A percentile compares a stretch with the other conserved stretches of the same genome.
These are phyloP conservation scores for Arxiozyma slooffiae DNA, from an alignment of 1,139 yeast species.

Conservation along the genomic window DNA sequence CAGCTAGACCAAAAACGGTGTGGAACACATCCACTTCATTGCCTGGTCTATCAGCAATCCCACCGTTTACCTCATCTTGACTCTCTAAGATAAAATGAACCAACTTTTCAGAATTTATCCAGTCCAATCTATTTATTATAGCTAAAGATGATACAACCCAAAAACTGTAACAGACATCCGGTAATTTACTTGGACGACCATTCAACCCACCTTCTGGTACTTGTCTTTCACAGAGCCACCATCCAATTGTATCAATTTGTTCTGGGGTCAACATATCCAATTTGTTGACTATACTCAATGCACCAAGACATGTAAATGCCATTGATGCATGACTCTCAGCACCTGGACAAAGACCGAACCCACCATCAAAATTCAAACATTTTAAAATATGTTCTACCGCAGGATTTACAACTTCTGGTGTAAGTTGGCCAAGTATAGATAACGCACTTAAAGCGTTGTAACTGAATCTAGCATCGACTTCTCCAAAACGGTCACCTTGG, in stretches of 20 bases:
- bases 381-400: conserved; percentile 55
- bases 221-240: conserved; percentile 92
- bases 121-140: conserved; percentile 54
- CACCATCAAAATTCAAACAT: conserved; percentile 92
- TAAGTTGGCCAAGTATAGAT: conserved; percentile 56
- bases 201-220: conserved; percentile 85
- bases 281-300: conserved; percentile 59
- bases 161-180: conserved; percentile 97
- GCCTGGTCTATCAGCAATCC: conserved; percentile 84
- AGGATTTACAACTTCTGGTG: conserved; percentile 48
- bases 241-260: conserved; percentile 36
- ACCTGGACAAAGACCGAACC: conserved; percentile 88
- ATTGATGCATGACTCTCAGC: conserved; percentile 95
- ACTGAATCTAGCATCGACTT: conserved; percentile 82
- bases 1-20: conserved; percentile 83
- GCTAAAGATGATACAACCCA: conserved; percentile 84
- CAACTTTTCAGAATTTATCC: conserved; percentile 62
- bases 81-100: conserved; percentile 59
- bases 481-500: conserved; percentile 86
- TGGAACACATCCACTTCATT: conserved; percentile 91
- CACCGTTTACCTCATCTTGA: conserved; percentile 75
- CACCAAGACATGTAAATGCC: conserved; percentile 76
- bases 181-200: conserved; percentile 92
- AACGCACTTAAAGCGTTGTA: conserved; percentile 72
- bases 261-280: conserved; percentile 37